A percentile compares a stretch with the other conserved stretches of the same genome.
Evolutionary conservation across 148 eudicot species (phyloP).

Genomic region (Hydrangea macrophylla): DNA sequence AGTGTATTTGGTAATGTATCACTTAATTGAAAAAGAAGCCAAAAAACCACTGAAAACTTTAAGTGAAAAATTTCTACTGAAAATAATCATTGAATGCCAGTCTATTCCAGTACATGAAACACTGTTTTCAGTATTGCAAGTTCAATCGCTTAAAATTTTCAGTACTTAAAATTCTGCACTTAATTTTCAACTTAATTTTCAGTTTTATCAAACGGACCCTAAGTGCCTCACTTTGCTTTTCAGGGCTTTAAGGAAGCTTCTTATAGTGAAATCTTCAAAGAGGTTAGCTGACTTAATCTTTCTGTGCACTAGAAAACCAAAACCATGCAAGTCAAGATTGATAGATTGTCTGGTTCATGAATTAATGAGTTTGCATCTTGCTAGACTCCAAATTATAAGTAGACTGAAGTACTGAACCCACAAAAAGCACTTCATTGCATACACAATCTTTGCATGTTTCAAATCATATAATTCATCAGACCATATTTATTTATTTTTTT

Average conservation of each 20-base stretch:
- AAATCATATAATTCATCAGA: neutral
- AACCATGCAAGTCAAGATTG: neutral
- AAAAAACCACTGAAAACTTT: no score
- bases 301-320: neutral
- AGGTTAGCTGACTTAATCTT: conserved; percentile 49
- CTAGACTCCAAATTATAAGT: neutral
- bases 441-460: neutral
- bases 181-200: neutral
- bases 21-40: no score
- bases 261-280: conserved; percentile 71
- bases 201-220: no score
- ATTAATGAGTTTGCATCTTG: neutral
- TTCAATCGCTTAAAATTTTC: no score
- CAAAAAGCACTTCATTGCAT: neutral
- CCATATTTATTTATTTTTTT: no score
- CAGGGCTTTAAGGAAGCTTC: conserved; percentile 77
- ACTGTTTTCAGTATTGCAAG: no score
- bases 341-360: neutral
- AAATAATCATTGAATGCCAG: no score
- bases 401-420: neutral
- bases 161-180: no score
- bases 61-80: no score
- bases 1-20: no score
- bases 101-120: no score
- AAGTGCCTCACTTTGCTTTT: conserved; percentile 16